These are phyloP conservation scores for Aspergillus sp. DNA, from an alignment of 2,329 filamentous ascomycete genomes.

Conservation along the genomic window DNA sequence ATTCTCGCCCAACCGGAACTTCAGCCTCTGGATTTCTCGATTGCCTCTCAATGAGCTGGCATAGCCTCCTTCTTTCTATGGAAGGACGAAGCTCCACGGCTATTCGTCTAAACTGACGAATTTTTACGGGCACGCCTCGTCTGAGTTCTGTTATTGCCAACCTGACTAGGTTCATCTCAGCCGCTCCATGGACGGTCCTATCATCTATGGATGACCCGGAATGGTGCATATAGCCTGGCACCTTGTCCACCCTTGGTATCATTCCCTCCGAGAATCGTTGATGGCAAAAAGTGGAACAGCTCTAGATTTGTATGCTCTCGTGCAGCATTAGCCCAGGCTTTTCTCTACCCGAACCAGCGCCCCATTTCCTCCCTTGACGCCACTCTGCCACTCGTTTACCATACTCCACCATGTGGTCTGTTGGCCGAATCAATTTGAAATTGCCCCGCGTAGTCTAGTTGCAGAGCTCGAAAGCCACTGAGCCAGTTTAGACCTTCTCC, in stretches of 20 bases:
- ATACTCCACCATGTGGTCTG: slow-evolving; percentile 4
- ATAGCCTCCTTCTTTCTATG: background rate
- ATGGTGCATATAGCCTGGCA: background rate
- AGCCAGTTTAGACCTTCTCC: background rate
- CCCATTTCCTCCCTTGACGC: background rate
- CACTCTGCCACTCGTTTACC: background rate
- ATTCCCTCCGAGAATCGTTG: background rate
- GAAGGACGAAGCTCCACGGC: background rate
- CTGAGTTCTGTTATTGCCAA: background rate
- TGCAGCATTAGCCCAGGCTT: background rate
- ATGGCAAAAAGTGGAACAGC: background rate
- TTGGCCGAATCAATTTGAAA: background rate
- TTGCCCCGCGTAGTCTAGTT: background rate
- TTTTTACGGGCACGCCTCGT: background rate
- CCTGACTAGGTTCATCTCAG: background rate
- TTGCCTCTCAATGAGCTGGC: background rate
- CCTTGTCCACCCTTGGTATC: background rate
- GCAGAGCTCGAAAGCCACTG: slow-evolving; percentile 1
- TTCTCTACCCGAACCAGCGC: background rate
- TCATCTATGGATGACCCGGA: no score
- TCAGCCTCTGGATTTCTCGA: background rate
- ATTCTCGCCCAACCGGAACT: background rate
- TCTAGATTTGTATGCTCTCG: background rate
- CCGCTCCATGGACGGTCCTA: background rate
- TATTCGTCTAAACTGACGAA: background rate